Evolutionary conservation across 163 green algal genomes (phyloP).

Genomic region (Volvox carteri): DNA sequence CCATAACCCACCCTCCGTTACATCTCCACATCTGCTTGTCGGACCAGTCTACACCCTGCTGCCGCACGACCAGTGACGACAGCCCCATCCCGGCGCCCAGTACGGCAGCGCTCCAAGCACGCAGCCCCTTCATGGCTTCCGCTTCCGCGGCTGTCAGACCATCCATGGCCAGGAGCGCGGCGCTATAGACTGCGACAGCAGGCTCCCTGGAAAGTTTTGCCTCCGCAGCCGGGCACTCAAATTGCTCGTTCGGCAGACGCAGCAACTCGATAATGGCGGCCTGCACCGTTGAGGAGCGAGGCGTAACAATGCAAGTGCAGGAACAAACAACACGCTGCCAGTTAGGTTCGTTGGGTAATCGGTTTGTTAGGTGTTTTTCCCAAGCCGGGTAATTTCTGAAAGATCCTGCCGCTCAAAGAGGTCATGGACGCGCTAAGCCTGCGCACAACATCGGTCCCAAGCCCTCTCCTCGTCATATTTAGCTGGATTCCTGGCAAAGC

Average conservation of each 20-base stretch:
- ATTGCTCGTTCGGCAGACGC: background rate
- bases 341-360: too few species aligned
- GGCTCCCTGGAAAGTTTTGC: background rate
- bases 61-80: conserved; percentile 18
- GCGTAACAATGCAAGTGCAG: background rate
- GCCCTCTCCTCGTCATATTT: background rate
- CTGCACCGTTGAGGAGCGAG: background rate
- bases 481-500: background rate
- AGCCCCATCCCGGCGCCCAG: conserved; percentile 29
- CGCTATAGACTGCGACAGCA: background rate
- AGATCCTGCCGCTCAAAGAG: too few species aligned
- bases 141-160: conserved; percentile 20
- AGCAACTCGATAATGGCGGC: background rate
- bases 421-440: too few species aligned
- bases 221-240: background rate
- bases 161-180: conserved; percentile 16
- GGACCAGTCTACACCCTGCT: conserved; percentile 39
- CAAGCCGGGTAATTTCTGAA: too few species aligned
- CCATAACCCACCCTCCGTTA: conserved; percentile 20
- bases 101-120: background rate
- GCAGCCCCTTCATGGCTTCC: conserved; percentile 5
- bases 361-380: too few species aligned
- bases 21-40: conserved; percentile 9
- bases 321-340: too few species aligned
- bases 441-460: background rate